Evolutionary conservation across 495 filamentous ascomycete species (phyloP), one percentile per base, ranked within the genome.

Genomic region (Neurospora sp.): DNA sequence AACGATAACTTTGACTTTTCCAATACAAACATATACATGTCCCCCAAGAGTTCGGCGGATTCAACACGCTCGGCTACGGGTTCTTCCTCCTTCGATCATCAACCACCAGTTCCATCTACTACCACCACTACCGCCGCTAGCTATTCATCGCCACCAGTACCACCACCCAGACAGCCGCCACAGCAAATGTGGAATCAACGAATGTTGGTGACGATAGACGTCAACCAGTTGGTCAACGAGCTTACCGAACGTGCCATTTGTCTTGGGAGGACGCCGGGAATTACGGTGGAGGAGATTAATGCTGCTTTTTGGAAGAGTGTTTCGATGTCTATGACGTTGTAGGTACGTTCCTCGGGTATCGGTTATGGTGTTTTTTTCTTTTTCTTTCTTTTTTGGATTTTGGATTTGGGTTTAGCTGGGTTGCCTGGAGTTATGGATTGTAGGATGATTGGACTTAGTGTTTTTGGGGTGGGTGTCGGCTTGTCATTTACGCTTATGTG

Each of bases 221-320:
- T 81, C 1, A 71, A 73, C 1, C 20, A 22, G 53, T 61, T 82
- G 3, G 73, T 81, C 20, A 70, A 22, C 79, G 81, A 78, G 71
- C 37, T 83, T n/a, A 75, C 74, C 1, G 68, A 71, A 1, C 37
- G 74, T 31, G 85, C 79, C 5, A 84, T 88, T 0, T 92, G 90
- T 79, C 82, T 92, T 0, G 90, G 90, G 0, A 81, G 88, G 12
- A 77, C 87, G 3, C 90, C 90, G 4, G 90, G 90, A 1, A 89
- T 90, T 68, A 84, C 84, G 44, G 83, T 82, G 65, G 79, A 74
- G 61, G 89, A 91, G 76, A 87, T 93, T 8, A 88, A 91, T 73
- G 75, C 71, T 27, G 85, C 90, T 39, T 86, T 92, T 65, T 82
- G 84, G 81, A 41, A 70, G 27, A 35, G 70, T 47, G 8, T 37